A percentile compares a stretch with the other conserved stretches of the same genome.
Evolutionary conservation across 441 rosid species (phyloP).

Genomic region (Brassica hybrid): DNA sequence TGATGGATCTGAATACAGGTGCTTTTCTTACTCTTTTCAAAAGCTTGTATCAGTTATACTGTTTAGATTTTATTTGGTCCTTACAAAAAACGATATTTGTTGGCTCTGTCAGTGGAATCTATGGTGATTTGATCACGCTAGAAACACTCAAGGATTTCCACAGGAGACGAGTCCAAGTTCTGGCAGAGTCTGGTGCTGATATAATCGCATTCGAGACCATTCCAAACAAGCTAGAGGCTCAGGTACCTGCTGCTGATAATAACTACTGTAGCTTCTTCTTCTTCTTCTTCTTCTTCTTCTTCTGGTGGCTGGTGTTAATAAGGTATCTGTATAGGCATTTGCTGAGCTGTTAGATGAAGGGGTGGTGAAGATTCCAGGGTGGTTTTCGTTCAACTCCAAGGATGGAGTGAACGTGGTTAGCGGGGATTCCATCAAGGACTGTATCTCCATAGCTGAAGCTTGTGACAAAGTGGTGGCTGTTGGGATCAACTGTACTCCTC

Average conservation of each 20-base stretch:
- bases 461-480: slow-evolving; percentile 76
- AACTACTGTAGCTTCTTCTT: neutral
- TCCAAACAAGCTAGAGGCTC: slow-evolving; percentile 94
- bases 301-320: neutral
- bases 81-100: too few species aligned
- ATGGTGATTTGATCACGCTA: slow-evolving; percentile 68
- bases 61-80: too few species aligned
- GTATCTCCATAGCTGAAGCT: slow-evolving; percentile 71
- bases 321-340: slow-evolving; percentile 51
- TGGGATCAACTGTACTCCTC: slow-evolving; percentile 95
- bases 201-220: slow-evolving; percentile 89
- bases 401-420: slow-evolving; percentile 85
- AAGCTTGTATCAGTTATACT: too few species aligned
- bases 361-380: slow-evolving; percentile 67
- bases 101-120: slow-evolving; percentile 59
- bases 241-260: slow-evolving; percentile 49
- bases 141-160: slow-evolving; percentile 77
- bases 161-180: slow-evolving; percentile 74
- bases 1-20: slow-evolving; percentile 92
- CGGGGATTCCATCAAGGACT: slow-evolving; percentile 75
- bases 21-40: slow-evolving; percentile 32
- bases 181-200: slow-evolving; percentile 75
- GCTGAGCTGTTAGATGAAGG: slow-evolving; percentile 83
- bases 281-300: neutral
- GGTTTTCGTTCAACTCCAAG: slow-evolving; percentile 89